These are phyloP conservation scores for Colletotrichum noveboracense DNA, from an alignment of 2,329 filamentous ascomycete species.

Conservation along the genomic window DNA sequence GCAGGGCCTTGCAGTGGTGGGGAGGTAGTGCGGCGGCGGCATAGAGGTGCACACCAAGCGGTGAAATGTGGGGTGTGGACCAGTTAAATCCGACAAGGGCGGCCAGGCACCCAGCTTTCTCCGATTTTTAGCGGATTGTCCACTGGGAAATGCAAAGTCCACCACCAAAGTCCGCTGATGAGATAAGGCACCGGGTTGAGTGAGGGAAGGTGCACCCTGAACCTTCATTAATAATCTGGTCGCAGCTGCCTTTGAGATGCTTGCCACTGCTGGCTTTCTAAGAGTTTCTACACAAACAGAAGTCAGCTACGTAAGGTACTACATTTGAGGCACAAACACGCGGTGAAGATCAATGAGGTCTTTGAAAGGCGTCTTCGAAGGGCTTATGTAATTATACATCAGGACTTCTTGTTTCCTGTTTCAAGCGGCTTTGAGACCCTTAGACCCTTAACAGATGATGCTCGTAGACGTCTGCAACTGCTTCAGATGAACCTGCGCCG, in stretches of 20 bases:
- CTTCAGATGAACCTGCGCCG: not conserved
- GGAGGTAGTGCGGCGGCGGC: not conserved
- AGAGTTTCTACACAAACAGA: not conserved
- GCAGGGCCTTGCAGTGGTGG: slow-evolving; percentile 3
- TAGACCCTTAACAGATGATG: not conserved
- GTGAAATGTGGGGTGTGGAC: not conserved
- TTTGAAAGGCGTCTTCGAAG: not conserved
- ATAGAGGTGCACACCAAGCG: not conserved
- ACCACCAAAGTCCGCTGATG: slow-evolving; percentile 11
- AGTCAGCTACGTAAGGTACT: not conserved
- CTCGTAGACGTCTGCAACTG: not conserved
- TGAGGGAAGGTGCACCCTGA: not conserved
- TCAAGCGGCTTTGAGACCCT: not conserved
- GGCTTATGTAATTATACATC: not conserved
- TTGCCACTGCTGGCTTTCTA: not conserved
- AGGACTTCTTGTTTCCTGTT: not conserved
- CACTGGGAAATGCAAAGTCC: not conserved
- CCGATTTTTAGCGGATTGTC: not conserved
- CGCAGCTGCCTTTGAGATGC: not conserved
- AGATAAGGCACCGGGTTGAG: not conserved
- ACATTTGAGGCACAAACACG: not conserved
- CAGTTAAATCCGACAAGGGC: slow-evolving; percentile 11
- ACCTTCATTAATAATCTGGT: slow-evolving; percentile 9
- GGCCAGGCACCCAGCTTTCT: not conserved
- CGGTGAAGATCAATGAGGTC: not conserved